These are phyloP conservation scores for Hanseniaspora pseudoguilliermondii DNA, from an alignment of 805 yeast genomes.

Conservation along the genomic window DNA sequence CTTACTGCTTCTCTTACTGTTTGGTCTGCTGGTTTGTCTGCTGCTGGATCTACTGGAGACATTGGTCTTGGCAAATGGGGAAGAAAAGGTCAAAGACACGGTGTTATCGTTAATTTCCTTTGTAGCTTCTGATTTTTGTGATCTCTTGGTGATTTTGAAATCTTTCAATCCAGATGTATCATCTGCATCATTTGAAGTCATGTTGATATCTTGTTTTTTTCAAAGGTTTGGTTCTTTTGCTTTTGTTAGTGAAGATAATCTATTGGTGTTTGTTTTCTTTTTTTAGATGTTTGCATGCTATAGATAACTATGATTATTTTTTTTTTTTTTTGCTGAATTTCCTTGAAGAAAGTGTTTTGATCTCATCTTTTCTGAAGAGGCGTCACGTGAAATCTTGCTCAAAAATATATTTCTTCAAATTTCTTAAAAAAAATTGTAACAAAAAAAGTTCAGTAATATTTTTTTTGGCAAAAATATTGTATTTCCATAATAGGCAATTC, in stretches of 20 bases:
- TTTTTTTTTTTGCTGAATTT: too few species aligned
- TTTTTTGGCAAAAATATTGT: too few species aligned
- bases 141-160: constrained; percentile 9
- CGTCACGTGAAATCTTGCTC: too few species aligned
- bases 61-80: constrained; percentile 1
- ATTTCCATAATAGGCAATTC: too few species aligned
- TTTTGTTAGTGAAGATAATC: not conserved
- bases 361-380: too few species aligned
- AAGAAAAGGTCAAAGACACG: constrained; percentile 3
- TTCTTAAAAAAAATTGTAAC: too few species aligned
- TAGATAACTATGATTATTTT: too few species aligned
- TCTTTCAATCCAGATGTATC: constrained; percentile 3
- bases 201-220: not conserved
- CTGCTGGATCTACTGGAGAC: constrained; percentile 1
- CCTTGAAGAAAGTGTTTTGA: too few species aligned
- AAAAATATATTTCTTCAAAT: too few species aligned
- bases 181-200: not conserved
- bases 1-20: constrained; percentile 11
- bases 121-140: not conserved
- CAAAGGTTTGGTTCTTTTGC: not conserved
- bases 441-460: too few species aligned
- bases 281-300: too few species aligned
- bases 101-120: constrained; percentile 3
- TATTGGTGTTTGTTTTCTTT: too few species aligned
- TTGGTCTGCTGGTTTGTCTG: constrained; percentile 1